These are phyloP conservation scores for Phycomyces blakesleeanus DNA, from an alignment of 192 early-diverging fungal genomes.

Conservation along the genomic window DNA sequence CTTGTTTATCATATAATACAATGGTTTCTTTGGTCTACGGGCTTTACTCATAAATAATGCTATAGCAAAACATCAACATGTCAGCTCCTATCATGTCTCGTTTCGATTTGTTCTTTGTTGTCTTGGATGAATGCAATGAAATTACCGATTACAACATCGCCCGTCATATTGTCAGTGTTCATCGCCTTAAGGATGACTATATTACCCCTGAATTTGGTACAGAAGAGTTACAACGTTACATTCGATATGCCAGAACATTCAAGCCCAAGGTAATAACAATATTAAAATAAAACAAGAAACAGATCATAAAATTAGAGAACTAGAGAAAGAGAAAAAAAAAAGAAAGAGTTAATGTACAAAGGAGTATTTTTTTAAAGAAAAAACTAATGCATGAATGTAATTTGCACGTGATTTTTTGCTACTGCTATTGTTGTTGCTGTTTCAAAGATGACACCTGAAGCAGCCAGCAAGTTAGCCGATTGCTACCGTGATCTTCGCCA, in stretches of 20 bases:
- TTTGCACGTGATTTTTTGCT: too few relatives aligned
- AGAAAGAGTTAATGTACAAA: neutral
- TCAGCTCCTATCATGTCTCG: slow-evolving; percentile 98
- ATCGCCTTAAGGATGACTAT: slow-evolving; percentile 63
- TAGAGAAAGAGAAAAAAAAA: too few relatives aligned
- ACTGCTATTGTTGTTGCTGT: too few relatives aligned
- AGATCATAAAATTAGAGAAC: too few relatives aligned
- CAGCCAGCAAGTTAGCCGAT: slow-evolving; percentile 69
- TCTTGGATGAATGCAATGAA: slow-evolving; percentile 92
- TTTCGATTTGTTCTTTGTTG: slow-evolving; percentile 97
- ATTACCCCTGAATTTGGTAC: slow-evolving; percentile 70
- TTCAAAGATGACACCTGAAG: slow-evolving; percentile 58
- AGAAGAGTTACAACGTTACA: slow-evolving; percentile 75
- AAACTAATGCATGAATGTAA: too few relatives aligned
- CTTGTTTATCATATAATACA: too few relatives aligned
- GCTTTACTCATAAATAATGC: slow-evolving; percentile 2
- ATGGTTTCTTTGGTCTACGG: too few relatives aligned
- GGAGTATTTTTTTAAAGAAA: neutral
- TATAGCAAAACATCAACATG: slow-evolving; percentile 93
- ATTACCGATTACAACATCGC: slow-evolving; percentile 86
- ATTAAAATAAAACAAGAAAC: too few relatives aligned
- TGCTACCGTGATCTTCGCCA: slow-evolving; percentile 87
- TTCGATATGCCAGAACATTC: slow-evolving; percentile 86
- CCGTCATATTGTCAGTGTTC: slow-evolving; percentile 86
- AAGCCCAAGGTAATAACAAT: slow-evolving; percentile 73